phyloP scores from a whole-genome alignment of 352 stramenopile genomes.

The Globisporangium cylindrosporum region DNA sequence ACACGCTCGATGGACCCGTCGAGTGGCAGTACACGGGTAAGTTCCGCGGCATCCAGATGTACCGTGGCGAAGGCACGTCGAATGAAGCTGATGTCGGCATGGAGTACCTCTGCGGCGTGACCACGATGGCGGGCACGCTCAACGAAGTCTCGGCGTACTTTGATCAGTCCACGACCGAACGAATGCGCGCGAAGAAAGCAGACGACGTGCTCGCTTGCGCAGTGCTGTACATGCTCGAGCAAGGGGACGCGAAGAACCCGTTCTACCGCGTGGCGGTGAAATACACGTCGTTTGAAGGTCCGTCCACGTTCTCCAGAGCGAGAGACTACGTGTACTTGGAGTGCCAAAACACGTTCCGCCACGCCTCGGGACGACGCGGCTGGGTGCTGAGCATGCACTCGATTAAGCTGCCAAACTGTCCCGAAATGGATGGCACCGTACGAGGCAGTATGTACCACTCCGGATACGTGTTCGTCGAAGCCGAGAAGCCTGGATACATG shows the following conservation, averaged over 20 bases:
- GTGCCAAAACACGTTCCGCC: conserved; percentile 78
- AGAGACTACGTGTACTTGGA: conserved; percentile 76
- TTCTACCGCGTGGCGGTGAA: conserved; percentile 70
- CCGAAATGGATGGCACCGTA: conserved; percentile 66
- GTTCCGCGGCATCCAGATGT: conserved; percentile 76
- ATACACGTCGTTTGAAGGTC: conserved; percentile 61
- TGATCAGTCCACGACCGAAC: conserved; percentile 57
- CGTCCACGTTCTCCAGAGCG: conserved; percentile 50
- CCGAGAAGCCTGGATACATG: conserved; percentile 72
- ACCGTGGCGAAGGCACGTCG: conserved; percentile 64
- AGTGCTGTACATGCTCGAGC: conserved; percentile 60
- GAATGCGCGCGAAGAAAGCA: conserved; percentile 57
- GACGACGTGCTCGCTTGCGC: conserved; percentile 66
- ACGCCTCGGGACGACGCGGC: conserved; percentile 59
- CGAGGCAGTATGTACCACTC: conserved; percentile 82
- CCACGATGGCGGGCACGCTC: conserved; percentile 67
- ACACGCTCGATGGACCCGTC: conserved; percentile 68
- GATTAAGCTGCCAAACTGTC: conserved; percentile 74
- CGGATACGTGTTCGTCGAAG: conserved; percentile 76
- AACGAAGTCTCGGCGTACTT: conserved; percentile 70
- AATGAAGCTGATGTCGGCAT: conserved; percentile 27
- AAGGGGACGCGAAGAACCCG: conserved; percentile 40
- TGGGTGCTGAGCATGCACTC: conserved; percentile 85
- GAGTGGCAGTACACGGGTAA: conserved; percentile 79
- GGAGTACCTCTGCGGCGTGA: conserved; percentile 73